phyloP scores from a whole-genome alignment of 2,329 filamentous ascomycete genomes.

The Fusarium pininemorale region DNA sequence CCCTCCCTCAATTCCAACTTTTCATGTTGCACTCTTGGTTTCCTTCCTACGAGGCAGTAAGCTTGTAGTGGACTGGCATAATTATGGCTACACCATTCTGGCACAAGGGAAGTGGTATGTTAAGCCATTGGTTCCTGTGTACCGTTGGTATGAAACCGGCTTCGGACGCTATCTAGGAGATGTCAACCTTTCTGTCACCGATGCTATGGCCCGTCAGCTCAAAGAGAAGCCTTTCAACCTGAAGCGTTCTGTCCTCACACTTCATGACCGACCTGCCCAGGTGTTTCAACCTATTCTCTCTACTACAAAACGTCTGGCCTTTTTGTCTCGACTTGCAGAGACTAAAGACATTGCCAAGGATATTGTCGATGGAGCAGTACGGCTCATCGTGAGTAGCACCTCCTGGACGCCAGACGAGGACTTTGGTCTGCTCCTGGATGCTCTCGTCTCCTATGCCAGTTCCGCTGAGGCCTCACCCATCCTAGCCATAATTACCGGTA shows the following conservation, averaged over 20 bases:
- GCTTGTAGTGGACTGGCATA: conserved; percentile 97
- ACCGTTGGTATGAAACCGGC: conserved; percentile 78
- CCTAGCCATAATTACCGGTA: conserved; percentile 93
- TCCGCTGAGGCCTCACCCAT: conserved; percentile 65
- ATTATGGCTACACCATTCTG: conserved; percentile 96
- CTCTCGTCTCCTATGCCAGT: conserved; percentile 77
- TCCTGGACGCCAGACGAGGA: conserved; percentile 99
- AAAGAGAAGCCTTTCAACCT: conserved; percentile 70
- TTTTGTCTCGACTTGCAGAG: conserved; percentile 73
- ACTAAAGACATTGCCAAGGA: conserved; percentile 67
- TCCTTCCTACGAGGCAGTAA: conserved; percentile 81
- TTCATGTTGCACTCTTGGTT: conserved; percentile 77
- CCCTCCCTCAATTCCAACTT: conserved; percentile 91
- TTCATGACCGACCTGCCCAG: conserved; percentile 86
- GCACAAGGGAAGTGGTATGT: conserved; percentile 64
- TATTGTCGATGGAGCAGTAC: conserved; percentile 67
- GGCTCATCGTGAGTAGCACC: conserved; percentile 88
- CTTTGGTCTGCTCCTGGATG: conserved; percentile 86
- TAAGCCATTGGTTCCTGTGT: conserved; percentile 81
- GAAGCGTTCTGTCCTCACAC: conserved; percentile 69
- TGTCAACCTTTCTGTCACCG: conserved; percentile 86
- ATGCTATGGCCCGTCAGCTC: conserved; percentile 85
- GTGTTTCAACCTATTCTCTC: conserved; percentile 78
- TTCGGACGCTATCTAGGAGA: conserved; percentile 74
- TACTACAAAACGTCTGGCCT: conserved; percentile 58